Percentiles rank a stretch among this genome's conserved stretches.
Evolutionary conservation across 1,284 basidiomycete species (phyloP).

Genomic region (Malassezia equina): DNA sequence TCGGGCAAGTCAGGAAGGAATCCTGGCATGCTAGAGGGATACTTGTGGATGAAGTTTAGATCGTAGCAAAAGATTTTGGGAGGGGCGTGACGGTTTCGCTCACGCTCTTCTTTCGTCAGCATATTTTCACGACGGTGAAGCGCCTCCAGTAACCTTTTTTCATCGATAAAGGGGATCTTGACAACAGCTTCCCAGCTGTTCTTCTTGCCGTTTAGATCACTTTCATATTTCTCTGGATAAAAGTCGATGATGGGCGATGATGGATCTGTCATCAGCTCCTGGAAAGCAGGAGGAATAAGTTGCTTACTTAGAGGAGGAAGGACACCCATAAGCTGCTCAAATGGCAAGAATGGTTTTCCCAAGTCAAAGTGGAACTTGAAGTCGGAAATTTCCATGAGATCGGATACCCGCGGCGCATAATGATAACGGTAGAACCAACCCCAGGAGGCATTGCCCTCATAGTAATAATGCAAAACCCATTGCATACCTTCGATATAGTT

Average conservation of each 20-base stretch:
- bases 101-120: slow-evolving; percentile 68
- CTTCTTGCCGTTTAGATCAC: slow-evolving; percentile 95
- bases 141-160: slow-evolving; percentile 65
- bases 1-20: slow-evolving; percentile 85
- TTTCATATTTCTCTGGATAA: slow-evolving; percentile 81
- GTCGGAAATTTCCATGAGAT: slow-evolving; percentile 64
- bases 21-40: slow-evolving; percentile 81
- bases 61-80: slow-evolving; percentile 71
- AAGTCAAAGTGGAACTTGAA: slow-evolving; percentile 77
- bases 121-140: slow-evolving; percentile 60
- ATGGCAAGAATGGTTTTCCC: slow-evolving; percentile 82
- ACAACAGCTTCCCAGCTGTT: slow-evolving; percentile 97
- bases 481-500: slow-evolving; percentile 89
- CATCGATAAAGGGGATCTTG: slow-evolving; percentile 96
- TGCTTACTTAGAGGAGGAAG: slow-evolving; percentile 78
- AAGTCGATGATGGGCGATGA: slow-evolving; percentile 87
- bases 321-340: slow-evolving; percentile 96
- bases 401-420: slow-evolving; percentile 65
- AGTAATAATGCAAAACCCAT: slow-evolving; percentile 99
- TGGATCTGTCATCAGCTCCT: slow-evolving; percentile 80
- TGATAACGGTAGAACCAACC: slow-evolving; percentile 99
- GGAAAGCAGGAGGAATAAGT: slow-evolving; percentile 72
- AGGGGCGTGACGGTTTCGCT: slow-evolving; percentile 68
- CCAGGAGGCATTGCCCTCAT: slow-evolving; percentile 92
- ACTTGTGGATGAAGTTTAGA: slow-evolving; percentile 54